Evolutionary conservation across 345 rosid genomes (phyloP).

Genomic region (Salix suchowensis): DNA sequence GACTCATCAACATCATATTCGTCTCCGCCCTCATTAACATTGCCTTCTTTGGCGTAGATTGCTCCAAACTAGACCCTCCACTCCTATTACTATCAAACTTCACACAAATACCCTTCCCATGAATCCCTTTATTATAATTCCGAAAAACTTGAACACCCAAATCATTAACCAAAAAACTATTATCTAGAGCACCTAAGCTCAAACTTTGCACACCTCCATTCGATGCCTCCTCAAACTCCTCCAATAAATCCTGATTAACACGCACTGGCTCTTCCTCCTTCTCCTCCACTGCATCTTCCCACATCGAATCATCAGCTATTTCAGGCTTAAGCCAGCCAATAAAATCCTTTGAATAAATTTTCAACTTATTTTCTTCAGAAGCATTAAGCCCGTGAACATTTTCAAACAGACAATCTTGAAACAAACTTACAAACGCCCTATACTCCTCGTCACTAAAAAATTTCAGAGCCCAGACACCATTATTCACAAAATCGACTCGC

Average conservation of each 20-base stretch:
- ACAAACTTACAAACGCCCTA: slow-evolving; percentile 55
- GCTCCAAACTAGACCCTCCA: slow-evolving; percentile 22
- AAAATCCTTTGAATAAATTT: slow-evolving; percentile 85
- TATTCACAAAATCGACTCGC: slow-evolving; percentile 68
- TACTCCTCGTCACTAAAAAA: slow-evolving; percentile 63
- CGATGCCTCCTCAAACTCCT: slow-evolving; percentile 86
- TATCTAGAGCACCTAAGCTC: slow-evolving; percentile 81
- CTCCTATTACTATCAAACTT: slow-evolving; percentile 41
- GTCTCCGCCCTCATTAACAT: slow-evolving; percentile 93
- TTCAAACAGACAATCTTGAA: slow-evolving; percentile 76
- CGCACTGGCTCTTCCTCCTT: slow-evolving; percentile 22
- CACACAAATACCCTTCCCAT: slow-evolving; percentile 70
- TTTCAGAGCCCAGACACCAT: slow-evolving; percentile 89
- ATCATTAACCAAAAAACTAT: slow-evolving; percentile 85
- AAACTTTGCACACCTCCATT: slow-evolving; percentile 92
- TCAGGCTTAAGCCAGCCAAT: slow-evolving; percentile 88
- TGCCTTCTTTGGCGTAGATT: slow-evolving; percentile 68
- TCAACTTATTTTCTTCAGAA: slow-evolving; percentile 60
- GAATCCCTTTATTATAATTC: slow-evolving; percentile 67
- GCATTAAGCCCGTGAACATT: slow-evolving; percentile 68
- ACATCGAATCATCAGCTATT: slow-evolving; percentile 81
- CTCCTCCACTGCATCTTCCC: slow-evolving; percentile 74
- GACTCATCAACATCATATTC: slow-evolving; percentile 96
- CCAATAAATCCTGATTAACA: slow-evolving; percentile 42
- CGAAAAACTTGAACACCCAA: slow-evolving; percentile 79